A percentile compares a stretch with the other conserved stretches of the same genome.
Evolutionary conservation across 2,329 filamentous ascomycete genomes (phyloP).

Genomic region (Ceratocystis ficicola): DNA sequence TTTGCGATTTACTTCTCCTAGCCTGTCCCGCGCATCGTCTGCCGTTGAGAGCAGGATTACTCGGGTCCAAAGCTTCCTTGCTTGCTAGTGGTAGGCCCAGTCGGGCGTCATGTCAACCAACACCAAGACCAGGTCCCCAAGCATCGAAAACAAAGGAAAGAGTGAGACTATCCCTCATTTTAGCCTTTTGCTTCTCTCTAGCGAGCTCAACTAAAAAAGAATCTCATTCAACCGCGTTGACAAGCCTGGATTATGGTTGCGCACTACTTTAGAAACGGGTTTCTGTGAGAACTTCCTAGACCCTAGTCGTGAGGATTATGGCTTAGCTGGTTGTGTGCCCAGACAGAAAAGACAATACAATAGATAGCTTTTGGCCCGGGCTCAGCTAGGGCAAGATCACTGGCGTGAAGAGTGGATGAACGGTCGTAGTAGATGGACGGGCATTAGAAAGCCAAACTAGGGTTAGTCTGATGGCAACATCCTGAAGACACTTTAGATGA

Average conservation of each 20-base stretch:
- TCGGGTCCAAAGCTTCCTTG: background rate
- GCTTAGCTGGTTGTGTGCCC: background rate
- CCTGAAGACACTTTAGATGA: background rate
- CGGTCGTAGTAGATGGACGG: background rate
- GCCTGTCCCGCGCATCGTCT: background rate
- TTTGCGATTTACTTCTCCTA: background rate
- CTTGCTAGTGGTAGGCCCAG: background rate
- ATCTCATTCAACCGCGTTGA: background rate
- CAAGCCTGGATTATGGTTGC: background rate
- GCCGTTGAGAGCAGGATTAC: background rate
- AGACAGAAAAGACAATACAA: background rate
- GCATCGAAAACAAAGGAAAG: background rate
- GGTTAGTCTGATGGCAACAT: background rate
- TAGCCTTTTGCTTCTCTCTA: background rate
- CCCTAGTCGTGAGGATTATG: background rate
- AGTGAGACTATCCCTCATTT: background rate
- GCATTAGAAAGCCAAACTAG: background rate
- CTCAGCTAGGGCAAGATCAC: background rate
- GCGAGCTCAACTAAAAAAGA: background rate
- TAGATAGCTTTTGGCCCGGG: background rate
- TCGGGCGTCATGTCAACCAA: background rate
- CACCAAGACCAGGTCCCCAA: background rate
- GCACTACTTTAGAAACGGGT: conserved; percentile 1
- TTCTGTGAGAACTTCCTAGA: background rate
- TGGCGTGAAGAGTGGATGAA: background rate